Conservation (phyloP, 2,329 filamentous ascomycete species). For the Fusarium protoensiforme region DNA sequence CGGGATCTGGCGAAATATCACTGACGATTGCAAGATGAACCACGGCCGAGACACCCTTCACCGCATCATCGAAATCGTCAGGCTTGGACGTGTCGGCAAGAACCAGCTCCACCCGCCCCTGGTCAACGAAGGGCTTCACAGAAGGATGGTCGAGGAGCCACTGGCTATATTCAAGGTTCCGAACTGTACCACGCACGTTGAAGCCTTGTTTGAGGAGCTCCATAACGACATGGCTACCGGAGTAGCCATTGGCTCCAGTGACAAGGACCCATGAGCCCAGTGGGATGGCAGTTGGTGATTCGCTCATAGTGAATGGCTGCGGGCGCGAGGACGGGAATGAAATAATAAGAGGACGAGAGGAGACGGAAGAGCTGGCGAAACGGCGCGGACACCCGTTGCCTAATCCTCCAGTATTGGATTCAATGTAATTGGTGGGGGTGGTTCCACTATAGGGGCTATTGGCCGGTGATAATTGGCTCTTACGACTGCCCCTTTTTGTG, state of each 20-base stretch:
- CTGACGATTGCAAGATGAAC: not conserved
- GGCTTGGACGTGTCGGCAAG: not conserved
- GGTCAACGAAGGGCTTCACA: not conserved
- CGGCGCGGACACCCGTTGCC: not conserved
- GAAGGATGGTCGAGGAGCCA: conserved; percentile 1
- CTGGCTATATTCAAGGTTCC: not conserved
- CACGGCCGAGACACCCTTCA: not conserved
- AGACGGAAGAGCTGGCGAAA: not conserved
- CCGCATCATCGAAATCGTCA: not conserved
- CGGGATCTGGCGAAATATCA: not conserved
- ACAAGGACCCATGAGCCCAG: not conserved
- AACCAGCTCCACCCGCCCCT: not conserved
- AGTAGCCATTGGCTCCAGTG: conserved; percentile 2
- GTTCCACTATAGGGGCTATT: not conserved
- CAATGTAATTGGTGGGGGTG: not conserved
- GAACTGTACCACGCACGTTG: conserved; percentile 1
- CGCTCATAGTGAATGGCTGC: not conserved
- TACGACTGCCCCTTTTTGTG: not conserved
- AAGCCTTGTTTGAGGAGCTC: not conserved
- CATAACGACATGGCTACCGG: not conserved
- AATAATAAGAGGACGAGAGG: not conserved
- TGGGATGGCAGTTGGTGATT: not conserved
- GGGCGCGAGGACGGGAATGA: not conserved
- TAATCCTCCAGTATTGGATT: not conserved
- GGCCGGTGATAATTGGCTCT: not conserved